Evolutionary conservation across 495 filamentous ascomycete genomes (phyloP).

Genomic region (Penicillium longicatenatum): DNA sequence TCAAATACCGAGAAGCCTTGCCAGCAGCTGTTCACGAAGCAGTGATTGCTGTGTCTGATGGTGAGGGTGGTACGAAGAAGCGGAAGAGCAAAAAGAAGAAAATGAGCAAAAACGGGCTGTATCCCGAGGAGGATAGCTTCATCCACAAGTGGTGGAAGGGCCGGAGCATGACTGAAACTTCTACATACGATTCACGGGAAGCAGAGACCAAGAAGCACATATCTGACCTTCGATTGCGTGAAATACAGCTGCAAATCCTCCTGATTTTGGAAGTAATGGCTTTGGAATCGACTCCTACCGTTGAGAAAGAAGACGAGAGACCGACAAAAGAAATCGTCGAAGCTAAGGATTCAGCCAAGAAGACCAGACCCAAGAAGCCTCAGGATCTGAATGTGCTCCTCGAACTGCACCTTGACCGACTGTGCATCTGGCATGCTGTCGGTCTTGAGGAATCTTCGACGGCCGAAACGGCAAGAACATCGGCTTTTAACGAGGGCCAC

Average conservation of each 20-base stretch:
- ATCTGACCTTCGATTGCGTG: constrained; percentile 66
- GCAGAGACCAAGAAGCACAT: constrained; percentile 59
- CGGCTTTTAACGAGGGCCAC: constrained; percentile 30
- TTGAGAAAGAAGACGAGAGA: constrained; percentile 33
- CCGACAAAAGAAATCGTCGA: constrained; percentile 32
- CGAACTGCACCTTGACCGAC: constrained; percentile 82
- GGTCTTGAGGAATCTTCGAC: constrained; percentile 50
- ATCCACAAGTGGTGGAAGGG: constrained; percentile 78
- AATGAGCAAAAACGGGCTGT: constrained; percentile 74
- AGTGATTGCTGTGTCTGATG: constrained; percentile 62
- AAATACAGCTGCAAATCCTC: constrained; percentile 90
- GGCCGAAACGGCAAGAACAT: constrained; percentile 34
- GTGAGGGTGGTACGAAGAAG: constrained; percentile 53
- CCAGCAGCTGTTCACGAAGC: constrained; percentile 67
- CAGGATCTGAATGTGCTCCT: constrained; percentile 66
- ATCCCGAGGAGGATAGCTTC: constrained; percentile 72
- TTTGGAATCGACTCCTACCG: constrained; percentile 52
- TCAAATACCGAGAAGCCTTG: constrained; percentile 81
- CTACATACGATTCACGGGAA: constrained; percentile 48
- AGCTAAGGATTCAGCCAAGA: constrained; percentile 44
- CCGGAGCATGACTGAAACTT: constrained; percentile 43
- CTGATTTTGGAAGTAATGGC: constrained; percentile 86
- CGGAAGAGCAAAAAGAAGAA: constrained; percentile 70
- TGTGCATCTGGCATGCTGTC: constrained; percentile 96
- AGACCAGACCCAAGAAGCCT: constrained; percentile 48